Evolutionary conservation across 2,329 filamentous ascomycete genomes (phyloP), one percentile per base, ranked within the genome.

Genomic region (Pseudogymnoascus sp.): DNA sequence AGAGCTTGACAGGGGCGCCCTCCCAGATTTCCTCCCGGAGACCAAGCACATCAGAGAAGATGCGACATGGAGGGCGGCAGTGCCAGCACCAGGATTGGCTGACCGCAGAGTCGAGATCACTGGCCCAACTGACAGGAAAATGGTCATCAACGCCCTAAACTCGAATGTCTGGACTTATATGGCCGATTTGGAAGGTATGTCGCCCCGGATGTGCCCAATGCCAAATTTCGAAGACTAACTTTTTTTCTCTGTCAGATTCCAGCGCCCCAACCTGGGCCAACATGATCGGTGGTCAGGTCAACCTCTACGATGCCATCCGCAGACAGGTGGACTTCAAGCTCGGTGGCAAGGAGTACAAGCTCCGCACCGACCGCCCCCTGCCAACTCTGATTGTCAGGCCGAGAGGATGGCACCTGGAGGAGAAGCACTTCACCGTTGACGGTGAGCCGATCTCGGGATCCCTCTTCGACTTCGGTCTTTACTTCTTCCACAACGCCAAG

Each of bases 91-190:
- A 0, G 94, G 94, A 63, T 83, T 97, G 62, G 86, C 96, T 49
- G 94, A 99, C 79, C 88, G 94, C 68, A 86, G 94, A 65, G 90
- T 97, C 33, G 94, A 99, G 81, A 99, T 97, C 72, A 99, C 94
- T 4, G 94, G 94, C 7, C 94, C 94, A 0, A 97, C 92, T 6
- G 94, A 97, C 78, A 85, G 94, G 69, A 99, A 97, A 84, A 99
- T 99, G 94, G 92, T 97, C 58, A 91, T 97, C 66, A 99, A 99
- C 75, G 94, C 94, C 8, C 74, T 97, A 74, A 99, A 97, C 77
- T 88, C 93, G 52, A 85, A 97, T 72, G 94, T 97, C 23, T 97
- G 90, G 89, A 97, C 93, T 63, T 99, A 97, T 73, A 99, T 99
- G 94, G 94, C 94, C 58, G 94, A 99, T 77, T 96, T 99, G 69